Base-by-base conservation (phyloP, 129 eudicot genomes). In the Flaveria linearis region DNA sequence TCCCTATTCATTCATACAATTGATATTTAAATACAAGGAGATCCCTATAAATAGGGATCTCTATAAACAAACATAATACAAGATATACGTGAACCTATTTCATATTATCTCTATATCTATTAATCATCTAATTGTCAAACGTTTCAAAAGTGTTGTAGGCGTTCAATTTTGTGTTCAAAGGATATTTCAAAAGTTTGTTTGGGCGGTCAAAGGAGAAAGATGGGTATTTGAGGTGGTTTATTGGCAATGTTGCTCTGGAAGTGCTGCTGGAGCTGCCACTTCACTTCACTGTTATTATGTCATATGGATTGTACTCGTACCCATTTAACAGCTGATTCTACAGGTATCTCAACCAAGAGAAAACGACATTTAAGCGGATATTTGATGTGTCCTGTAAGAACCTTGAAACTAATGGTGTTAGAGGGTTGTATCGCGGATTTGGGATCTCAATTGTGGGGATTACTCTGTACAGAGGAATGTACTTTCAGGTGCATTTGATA, bases 101-200 rank as follows among this genome's bases (percentile, higher is more conserved):
- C n/a, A n/a, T n/a, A n/a, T n/a, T n/a, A n/a, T n/a, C n/a, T n/a
- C n/a, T n/a, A n/a, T n/a, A n/a, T n/a, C n/a, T n/a, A n/a, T n/a
- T n/a, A n/a, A n/a, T 49, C 70, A 49, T 77, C 70, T 66, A 63
- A 71, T 78, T 82, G 69, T 73, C 51, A 56, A 53, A 47, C 65
- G 58, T 81, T 42, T 49, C 50, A 52, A 39, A n/a, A 60, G 76
- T 78, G 78, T 65, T 80, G 17, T 76, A 91, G 97, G 97, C 98
- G 73, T 94, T 87, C 90, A 94, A 91, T 83, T 94, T 91, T 75
- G 98, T 96, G 45, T 91, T 94, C 82, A 91, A 92, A 89, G 97
- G 98, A 68, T 94, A 91, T 84, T 94, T 76, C 89, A 89, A 81
- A 81, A 69, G 80, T 74, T 52, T 91, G 25, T 83, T 94, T 75